phyloP scores from a whole-genome alignment of 108 stramenopile genomes.

The Bacterosira constricta region DNA sequence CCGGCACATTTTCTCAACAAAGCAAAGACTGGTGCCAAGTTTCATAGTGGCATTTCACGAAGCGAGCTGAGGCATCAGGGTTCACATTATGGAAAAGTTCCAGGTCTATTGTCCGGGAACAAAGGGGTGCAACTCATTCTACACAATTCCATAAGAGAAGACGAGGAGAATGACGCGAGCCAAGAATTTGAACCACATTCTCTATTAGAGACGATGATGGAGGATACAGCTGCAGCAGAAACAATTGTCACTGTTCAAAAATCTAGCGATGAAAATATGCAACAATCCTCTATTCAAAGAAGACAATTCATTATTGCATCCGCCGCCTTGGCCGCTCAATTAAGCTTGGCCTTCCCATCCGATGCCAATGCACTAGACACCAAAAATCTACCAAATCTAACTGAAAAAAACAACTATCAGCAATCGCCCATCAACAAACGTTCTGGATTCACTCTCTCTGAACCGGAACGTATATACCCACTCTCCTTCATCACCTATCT shows the following conservation, averaged over 20 bases:
- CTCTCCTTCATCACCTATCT: constrained; percentile 82
- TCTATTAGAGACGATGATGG: not conserved
- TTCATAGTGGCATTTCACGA: no score
- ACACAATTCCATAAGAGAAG: no score
- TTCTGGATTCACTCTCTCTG: constrained; percentile 73
- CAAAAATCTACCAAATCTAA: no score
- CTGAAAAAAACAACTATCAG: constrained; percentile 13
- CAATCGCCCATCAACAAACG: constrained; percentile 82
- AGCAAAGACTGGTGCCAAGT: no score
- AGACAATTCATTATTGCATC: constrained; percentile 7
- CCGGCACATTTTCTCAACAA: no score
- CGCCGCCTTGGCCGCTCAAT: not conserved
- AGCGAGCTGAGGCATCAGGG: no score
- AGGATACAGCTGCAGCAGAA: constrained; percentile 23
- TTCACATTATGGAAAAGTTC: no score
- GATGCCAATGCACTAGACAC: no score
- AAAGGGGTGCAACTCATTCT: no score
- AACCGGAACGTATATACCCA: constrained; percentile 81
- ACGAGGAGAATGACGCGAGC: not conserved
- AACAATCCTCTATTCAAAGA: not conserved
- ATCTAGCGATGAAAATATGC: not conserved
- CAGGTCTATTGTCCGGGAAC: no score
- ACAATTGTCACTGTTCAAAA: not conserved
- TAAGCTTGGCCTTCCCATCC: no score
- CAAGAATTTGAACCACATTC: not conserved